Conservation (phyloP, 352 stramenopile genomes). For the Albugo candida region DNA sequence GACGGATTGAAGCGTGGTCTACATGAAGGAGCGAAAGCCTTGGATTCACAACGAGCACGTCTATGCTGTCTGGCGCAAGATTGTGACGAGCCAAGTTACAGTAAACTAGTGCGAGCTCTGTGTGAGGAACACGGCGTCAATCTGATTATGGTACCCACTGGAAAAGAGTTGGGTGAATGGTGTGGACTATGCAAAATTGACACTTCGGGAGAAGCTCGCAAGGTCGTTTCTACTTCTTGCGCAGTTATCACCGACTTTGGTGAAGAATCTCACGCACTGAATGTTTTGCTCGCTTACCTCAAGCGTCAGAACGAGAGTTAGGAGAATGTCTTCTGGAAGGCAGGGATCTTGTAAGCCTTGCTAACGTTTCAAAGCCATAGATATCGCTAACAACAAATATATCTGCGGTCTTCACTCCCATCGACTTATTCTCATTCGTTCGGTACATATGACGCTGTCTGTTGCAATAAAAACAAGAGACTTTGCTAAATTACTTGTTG, state of each 20-base stretch:
- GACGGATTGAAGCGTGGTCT: slow-evolving; percentile 97
- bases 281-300: slow-evolving; percentile 97
- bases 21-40: slow-evolving; percentile 97
- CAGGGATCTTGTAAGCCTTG: no score
- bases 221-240: slow-evolving; percentile 96
- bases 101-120: slow-evolving; percentile 95
- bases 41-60: slow-evolving; percentile 93
- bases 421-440: neutral
- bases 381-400: neutral
- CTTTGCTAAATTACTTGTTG: no score
- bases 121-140: slow-evolving; percentile 87
- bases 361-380: neutral
- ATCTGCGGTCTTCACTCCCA: neutral
- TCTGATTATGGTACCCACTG: slow-evolving; percentile 83
- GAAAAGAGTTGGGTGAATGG: slow-evolving; percentile 98
- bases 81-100: slow-evolving; percentile 99
- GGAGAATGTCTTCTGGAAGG: slow-evolving; percentile 10
- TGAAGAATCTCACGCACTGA: slow-evolving; percentile 95
- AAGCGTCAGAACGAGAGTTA: slow-evolving; percentile 88
- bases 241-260: slow-evolving; percentile 99
- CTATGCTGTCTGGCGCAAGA: slow-evolving; percentile 98
- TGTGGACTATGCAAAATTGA: slow-evolving; percentile 99
- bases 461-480: no score
- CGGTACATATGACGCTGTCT: no score
- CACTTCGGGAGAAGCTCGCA: slow-evolving; percentile 90